Conservation (phyloP, 768 basidiomycete genomes). For the Kwoniella dejecticola region DNA sequence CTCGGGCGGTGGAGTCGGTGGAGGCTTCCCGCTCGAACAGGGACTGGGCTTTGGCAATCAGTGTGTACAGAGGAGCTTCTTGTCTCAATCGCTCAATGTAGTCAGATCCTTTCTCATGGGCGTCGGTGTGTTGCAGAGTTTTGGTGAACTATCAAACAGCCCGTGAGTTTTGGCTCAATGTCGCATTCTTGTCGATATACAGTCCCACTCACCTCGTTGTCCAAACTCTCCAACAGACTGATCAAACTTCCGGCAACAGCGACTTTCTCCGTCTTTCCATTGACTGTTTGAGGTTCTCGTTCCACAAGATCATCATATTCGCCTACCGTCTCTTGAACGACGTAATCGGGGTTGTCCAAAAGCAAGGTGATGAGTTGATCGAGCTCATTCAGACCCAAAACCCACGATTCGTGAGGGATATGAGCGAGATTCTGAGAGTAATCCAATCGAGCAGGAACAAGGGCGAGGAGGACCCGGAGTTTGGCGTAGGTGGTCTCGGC, state of each 20-base stretch:
- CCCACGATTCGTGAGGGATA: slow-evolving; percentile 93
- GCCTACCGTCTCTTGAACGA: slow-evolving; percentile 74
- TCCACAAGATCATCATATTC: slow-evolving; percentile 83
- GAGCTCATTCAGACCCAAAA: slow-evolving; percentile 80
- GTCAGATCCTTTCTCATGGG: slow-evolving; percentile 83
- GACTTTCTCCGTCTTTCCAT: slow-evolving; percentile 65
- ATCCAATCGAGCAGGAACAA: slow-evolving; percentile 94
- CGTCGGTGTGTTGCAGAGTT: slow-evolving; percentile 95
- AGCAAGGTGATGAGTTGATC: slow-evolving; percentile 83
- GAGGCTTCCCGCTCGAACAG: slow-evolving; percentile 82
- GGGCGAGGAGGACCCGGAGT: slow-evolving; percentile 88
- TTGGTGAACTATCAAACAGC: slow-evolving; percentile 68
- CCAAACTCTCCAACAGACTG: slow-evolving; percentile 90
- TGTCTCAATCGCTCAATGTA: slow-evolving; percentile 96
- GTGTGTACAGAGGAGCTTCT: slow-evolving; percentile 89
- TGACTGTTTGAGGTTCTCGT: slow-evolving; percentile 65
- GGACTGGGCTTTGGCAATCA: slow-evolving; percentile 87
- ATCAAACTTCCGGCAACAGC: slow-evolving; percentile 93
- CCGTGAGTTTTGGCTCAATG: neutral
- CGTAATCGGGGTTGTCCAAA: slow-evolving; percentile 69
- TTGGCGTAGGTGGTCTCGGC: slow-evolving; percentile 86
- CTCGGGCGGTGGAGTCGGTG: slow-evolving; percentile 77
- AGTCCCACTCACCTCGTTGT: slow-evolving; percentile 69
- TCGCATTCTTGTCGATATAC: too few species aligned
- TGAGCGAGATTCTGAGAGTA: slow-evolving; percentile 76